Evolutionary conservation across 78 protist genomes (phyloP), one percentile per base, ranked within the genome.

Genomic region (Thecamonas trahens): DNA sequence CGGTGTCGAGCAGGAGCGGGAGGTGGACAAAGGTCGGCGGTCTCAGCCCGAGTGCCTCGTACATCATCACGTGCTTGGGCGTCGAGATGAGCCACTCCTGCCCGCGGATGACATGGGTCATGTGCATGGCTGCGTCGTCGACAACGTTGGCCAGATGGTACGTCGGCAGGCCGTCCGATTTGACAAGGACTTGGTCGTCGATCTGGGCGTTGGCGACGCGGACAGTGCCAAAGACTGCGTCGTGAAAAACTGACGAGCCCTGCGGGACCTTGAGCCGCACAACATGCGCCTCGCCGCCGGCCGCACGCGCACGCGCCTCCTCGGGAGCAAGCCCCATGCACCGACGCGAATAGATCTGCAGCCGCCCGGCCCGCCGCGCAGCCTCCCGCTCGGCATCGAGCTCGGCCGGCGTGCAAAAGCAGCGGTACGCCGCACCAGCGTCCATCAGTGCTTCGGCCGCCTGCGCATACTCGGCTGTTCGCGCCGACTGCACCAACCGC

Each of bases 101-200:
- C 11, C 94, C 94, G 31, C 94, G 77, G 28, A 89, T 69, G 59
- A 89, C 77, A 54, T 89, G 94, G 0, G 87, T 53, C 22, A 89
- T 89, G 49, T 58, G 49, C 94, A 89, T 89, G 5, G 57, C 45
- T 45, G 79, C 81, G 72, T 89, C 94, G 55, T 89, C 94, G 8
- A 89, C 89, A 0, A 89, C 94, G 26, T 76, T 76, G 52, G 94
- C 94, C 44, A 89, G 75, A 65, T 89, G 94, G 45, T 89, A 89
- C 18, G 94, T 89, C 63, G 94, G 94, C 63, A 50, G 74, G 6
- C 89, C 90, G 58, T 89, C 94, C 1, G 80, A 60, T 57, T 89
- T 84, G 67, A 89, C 26, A 24, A 89, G 68, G 13, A 89, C 62
- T 2, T 82, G 85, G 55, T 88, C 94, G 57, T 84, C 94, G 6